Evolutionary conservation across 345 rosid species (phyloP), one percentile per base, ranked within the genome.

Genomic region (Hypericum perforatum): DNA sequence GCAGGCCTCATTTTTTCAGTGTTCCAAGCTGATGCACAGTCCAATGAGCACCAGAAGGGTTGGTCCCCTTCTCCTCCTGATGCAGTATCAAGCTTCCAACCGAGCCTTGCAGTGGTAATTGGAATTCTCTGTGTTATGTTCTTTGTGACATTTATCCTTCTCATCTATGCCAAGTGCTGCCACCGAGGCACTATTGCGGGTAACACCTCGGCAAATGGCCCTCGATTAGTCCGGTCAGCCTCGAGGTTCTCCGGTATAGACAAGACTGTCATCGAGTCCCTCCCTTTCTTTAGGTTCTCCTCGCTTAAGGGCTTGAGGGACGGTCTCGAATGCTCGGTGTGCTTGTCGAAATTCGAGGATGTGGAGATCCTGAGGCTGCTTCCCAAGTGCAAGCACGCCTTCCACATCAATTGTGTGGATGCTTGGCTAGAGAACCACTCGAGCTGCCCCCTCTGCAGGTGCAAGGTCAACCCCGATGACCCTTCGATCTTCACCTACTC

Each of bases 401-500:
- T 91, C 45, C 95, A 91, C 63, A 74, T 87, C 32, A 70, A 70
- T 63, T 91, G 96, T 14, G 81, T 91, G 29, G 98, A 91, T 64
- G 78, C 66, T 56, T 87, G 98, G 98, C 95, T 87, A 15, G 98
- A 87, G 59, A 77, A 65, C 49, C 90, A 91, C 65, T 86, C 98
- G 0, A 84, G 92, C 54, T 91, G 96, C 57, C 98, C 98, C 14
- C 77, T 91, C 3, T 91, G 98, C 53, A 70, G 98, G 52, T 58
- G 70, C 0, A 79, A 63, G 51, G 71, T 91, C 70, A 71, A 68
- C 10, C 44, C 72, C 0, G 95, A 76, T 14, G 96, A 91, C 44
- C 75, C 67, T 0, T 40, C 75, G n/a, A 62, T 70, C 43, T 76
- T 78, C 41, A 55, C 77, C 7, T 70, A 74, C 32, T 79, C 89